Evolutionary conservation across 331 rosid genomes (phyloP).

Genomic region (Spiraea crenata): DNA sequence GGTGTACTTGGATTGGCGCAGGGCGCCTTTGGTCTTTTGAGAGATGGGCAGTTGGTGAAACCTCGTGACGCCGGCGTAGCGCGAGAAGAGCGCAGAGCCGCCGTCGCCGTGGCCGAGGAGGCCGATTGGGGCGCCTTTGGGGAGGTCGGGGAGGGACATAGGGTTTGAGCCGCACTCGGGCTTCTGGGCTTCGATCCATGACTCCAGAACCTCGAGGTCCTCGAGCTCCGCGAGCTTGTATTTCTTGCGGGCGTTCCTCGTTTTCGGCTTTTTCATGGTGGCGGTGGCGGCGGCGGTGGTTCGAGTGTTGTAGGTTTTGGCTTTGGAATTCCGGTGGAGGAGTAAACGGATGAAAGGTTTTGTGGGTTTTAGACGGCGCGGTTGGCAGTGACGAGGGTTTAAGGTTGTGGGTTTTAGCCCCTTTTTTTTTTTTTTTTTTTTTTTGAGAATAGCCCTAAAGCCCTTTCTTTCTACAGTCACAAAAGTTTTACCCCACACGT

Average conservation of each 20-base stretch:
- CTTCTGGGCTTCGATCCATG: constrained; percentile 73
- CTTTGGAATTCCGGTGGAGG: background rate
- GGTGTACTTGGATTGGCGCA: constrained; percentile 37
- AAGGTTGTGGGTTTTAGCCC: too few relatives aligned
- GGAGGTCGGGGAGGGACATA: constrained; percentile 58
- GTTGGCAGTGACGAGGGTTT: too few relatives aligned
- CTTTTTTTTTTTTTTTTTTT: too few relatives aligned
- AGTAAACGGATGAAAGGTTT: background rate
- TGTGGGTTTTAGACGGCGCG: constrained; percentile 5
- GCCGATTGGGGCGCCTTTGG: constrained; percentile 40
- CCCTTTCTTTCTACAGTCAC: too few relatives aligned
- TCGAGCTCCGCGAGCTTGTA: constrained; percentile 43
- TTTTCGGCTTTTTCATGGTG: constrained; percentile 58
- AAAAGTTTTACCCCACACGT: too few relatives aligned
- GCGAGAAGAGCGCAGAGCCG: constrained; percentile 37
- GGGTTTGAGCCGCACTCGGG: constrained; percentile 83
- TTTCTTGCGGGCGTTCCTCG: constrained; percentile 50
- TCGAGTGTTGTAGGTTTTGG: too few relatives aligned
- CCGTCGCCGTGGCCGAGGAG: constrained; percentile 12
- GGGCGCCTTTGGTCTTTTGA: constrained; percentile 57
- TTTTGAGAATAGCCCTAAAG: too few relatives aligned
- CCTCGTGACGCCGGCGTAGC: constrained; percentile 56
- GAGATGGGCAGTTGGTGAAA: constrained; percentile 73
- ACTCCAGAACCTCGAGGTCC: constrained; percentile 54
- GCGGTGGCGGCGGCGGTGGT: background rate